Conservation (phyloP, 768 basidiomycete genomes). For the Polyporus arcularius region DNA sequence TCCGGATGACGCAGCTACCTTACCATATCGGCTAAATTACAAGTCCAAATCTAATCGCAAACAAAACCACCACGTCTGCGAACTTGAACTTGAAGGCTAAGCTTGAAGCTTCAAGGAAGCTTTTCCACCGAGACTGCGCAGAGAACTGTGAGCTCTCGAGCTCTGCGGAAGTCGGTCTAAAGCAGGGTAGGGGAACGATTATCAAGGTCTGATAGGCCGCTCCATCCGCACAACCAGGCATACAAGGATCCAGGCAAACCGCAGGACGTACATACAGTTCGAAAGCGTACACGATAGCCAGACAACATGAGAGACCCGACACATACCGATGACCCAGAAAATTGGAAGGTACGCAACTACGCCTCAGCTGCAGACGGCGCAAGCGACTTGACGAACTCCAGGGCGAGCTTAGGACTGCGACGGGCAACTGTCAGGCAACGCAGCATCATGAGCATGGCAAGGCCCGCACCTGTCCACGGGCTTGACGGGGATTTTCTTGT, state of each 20-base stretch:
- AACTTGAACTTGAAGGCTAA: too few species aligned
- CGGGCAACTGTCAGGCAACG: background rate
- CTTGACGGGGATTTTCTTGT: slow-evolving; percentile 84
- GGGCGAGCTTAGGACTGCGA: slow-evolving; percentile 58
- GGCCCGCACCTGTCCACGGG: slow-evolving; percentile 73
- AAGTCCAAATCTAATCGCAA: background rate
- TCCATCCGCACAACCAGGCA: too few species aligned
- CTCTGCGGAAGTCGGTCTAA: too few species aligned
- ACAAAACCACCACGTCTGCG: too few species aligned
- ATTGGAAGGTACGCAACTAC: too few species aligned
- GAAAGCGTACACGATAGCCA: background rate
- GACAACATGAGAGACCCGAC: background rate
- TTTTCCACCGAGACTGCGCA: too few species aligned
- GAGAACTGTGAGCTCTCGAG: too few species aligned
- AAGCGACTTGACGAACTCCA: slow-evolving; percentile 65
- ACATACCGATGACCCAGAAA: too few species aligned
- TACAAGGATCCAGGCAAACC: too few species aligned
- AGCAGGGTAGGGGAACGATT: too few species aligned
- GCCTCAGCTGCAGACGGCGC: background rate
- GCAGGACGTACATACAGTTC: background rate
- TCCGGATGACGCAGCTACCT: slow-evolving; percentile 8
- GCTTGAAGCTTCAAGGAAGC: too few species aligned
- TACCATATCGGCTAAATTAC: slow-evolving; percentile 8
- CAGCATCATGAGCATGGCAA: background rate
- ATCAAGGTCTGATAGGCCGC: too few species aligned